Conservation (phyloP, 768 basidiomycete species). For the Podaxis pistillaris region DNA sequence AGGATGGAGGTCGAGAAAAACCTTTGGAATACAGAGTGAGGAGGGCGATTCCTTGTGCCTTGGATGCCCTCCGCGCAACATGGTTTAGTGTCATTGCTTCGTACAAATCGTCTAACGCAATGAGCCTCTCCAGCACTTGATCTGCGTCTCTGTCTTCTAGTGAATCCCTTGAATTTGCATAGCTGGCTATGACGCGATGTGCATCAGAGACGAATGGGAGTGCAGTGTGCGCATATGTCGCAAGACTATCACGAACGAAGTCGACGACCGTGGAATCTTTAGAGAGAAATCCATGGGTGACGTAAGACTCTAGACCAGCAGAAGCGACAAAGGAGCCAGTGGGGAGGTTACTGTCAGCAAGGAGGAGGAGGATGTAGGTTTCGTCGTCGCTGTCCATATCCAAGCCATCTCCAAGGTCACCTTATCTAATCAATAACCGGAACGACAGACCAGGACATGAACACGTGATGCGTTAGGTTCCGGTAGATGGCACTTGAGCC, state of each 20-base stretch:
- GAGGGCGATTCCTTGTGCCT: constrained; percentile 89
- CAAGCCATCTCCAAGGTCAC: neutral
- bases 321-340: constrained; percentile 97
- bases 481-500: neutral
- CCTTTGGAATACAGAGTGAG: constrained; percentile 86
- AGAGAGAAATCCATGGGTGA: constrained; percentile 76
- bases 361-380: constrained; percentile 70
- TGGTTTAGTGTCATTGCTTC: constrained; percentile 89
- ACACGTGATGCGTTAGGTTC: constrained; percentile 5
- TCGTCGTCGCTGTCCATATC: constrained; percentile 44
- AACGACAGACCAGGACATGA: neutral
- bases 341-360: constrained; percentile 92
- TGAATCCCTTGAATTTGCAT: constrained; percentile 15
- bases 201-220: constrained; percentile 79
- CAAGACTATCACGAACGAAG: constrained; percentile 71
- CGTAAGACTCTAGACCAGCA: constrained; percentile 86
- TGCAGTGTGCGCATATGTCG: constrained; percentile 75
- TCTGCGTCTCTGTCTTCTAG: constrained; percentile 16
- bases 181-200: constrained; percentile 41
- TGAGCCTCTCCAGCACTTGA: constrained; percentile 41
- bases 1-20: constrained; percentile 56
- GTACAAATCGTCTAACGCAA: constrained; percentile 69
- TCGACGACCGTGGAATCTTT: constrained; percentile 48
- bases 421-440: neutral
- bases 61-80: constrained; percentile 82